Conservation (phyloP, 768 basidiomycete genomes). For the Russula lepida region DNA sequence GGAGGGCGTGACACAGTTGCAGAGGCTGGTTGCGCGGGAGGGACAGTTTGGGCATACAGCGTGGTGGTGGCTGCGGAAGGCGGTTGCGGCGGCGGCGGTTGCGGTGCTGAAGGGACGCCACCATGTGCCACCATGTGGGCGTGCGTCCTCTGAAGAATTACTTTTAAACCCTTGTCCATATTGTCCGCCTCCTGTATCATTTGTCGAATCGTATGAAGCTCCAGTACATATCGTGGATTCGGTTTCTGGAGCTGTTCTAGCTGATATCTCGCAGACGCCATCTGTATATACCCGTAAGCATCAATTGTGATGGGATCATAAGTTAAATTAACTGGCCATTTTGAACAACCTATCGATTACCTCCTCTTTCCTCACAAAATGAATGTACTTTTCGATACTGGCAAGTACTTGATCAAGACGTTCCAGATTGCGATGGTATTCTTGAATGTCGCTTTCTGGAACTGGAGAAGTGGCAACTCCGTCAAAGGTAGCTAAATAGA, state of each 20-base stretch:
- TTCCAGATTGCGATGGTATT: conserved; percentile 14
- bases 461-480: neutral
- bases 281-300: neutral
- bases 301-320: neutral
- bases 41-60: neutral
- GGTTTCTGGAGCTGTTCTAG: conserved; percentile 6
- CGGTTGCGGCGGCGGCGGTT: conserved; percentile 5
- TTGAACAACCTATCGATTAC: conserved; percentile 2
- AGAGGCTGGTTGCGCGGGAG: neutral
- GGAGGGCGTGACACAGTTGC: neutral
- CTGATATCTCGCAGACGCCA: conserved; percentile 13
- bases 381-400: conserved; percentile 9
- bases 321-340: conserved; percentile 2
- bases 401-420: conserved; percentile 8
- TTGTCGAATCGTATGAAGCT: conserved; percentile 19
- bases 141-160: neutral
- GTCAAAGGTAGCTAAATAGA: neutral
- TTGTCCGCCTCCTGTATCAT: conserved; percentile 21
- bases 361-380: neutral
- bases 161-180: conserved; percentile 14
- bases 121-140: neutral
- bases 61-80: neutral
- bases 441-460: conserved; percentile 4
- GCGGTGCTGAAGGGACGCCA: neutral
- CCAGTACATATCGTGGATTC: conserved; percentile 16